Evolutionary conservation across 2,329 filamentous ascomycete genomes (phyloP).

Genomic region (Byssoonygena ceratinophila): DNA sequence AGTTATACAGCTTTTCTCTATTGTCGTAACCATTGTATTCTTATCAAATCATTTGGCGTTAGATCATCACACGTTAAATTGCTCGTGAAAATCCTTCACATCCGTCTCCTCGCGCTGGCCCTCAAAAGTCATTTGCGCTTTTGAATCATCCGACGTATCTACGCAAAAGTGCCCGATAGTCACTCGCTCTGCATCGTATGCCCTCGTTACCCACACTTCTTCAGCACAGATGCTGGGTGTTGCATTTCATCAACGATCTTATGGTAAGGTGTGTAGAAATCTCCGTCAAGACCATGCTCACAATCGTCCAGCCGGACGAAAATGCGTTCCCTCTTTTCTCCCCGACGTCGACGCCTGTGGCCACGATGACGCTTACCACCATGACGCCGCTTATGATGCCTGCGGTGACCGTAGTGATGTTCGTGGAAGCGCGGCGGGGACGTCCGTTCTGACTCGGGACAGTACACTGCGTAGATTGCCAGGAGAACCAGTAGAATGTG

Average conservation of each 20-base stretch:
- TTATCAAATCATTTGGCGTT: too few species aligned
- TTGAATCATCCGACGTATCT: too few species aligned
- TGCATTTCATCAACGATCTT: constrained; percentile 4
- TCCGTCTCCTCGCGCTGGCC: too few species aligned
- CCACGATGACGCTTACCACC: background rate
- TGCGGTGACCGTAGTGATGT: background rate
- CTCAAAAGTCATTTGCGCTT: background rate
- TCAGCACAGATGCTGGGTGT: background rate
- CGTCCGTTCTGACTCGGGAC: background rate
- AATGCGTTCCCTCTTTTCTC: constrained; percentile 12
- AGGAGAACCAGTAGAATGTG: constrained; percentile 8
- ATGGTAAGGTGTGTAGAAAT: constrained; percentile 9
- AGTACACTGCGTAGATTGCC: constrained; percentile 4
- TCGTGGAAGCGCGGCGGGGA: background rate
- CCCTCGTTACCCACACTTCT: background rate
- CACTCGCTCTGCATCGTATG: background rate
- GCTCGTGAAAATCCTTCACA: background rate
- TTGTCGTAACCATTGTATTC: too few species aligned
- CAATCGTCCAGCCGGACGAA: constrained; percentile 7
- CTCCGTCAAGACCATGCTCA: background rate
- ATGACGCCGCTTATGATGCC: background rate
- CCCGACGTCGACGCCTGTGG: constrained; percentile 3
- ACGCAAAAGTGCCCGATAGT: too few species aligned
- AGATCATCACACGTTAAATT: background rate
- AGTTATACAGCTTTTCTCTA: too few species aligned